Percentiles rank a stretch among this genome's conserved stretches.
Conservation (phyloP, 2,329 filamentous ascomycete species). For the Pestalotiopsis sp. region DNA sequence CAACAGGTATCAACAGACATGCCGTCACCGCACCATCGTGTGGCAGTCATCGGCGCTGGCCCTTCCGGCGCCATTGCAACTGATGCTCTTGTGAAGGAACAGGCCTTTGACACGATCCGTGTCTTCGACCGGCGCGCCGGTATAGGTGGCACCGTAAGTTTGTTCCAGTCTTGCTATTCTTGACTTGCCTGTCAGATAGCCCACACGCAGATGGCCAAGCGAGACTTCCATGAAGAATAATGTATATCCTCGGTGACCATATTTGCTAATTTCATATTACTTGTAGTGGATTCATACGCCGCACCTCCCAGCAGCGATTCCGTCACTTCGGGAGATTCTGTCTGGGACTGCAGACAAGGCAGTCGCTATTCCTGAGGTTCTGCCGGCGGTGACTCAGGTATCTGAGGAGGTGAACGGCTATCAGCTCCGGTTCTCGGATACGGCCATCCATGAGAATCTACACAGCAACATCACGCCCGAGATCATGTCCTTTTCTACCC, state of each 20-base stretch:
- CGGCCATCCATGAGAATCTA: conserved; percentile 58
- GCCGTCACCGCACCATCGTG: conserved; percentile 26
- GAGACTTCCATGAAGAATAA: too few relatives aligned
- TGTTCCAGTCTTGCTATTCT: too few relatives aligned
- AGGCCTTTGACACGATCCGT: conserved; percentile 55
- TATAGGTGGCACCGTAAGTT: conserved; percentile 19
- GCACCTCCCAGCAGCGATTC: conserved; percentile 33
- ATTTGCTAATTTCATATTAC: not conserved
- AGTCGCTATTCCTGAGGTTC: conserved; percentile 39
- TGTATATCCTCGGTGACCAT: too few relatives aligned
- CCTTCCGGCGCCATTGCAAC: conserved; percentile 60
- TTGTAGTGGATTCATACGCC: conserved; percentile 32
- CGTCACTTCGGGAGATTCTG: conserved; percentile 36
- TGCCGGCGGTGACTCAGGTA: conserved; percentile 44
- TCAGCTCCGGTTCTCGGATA: conserved; percentile 51
- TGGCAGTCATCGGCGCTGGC: conserved; percentile 61
- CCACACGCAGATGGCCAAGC: too few relatives aligned
- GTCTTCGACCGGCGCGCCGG: conserved; percentile 58
- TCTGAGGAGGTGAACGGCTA: conserved; percentile 33
- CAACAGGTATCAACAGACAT: conserved; percentile 2
- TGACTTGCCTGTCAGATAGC: too few relatives aligned
- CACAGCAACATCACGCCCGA: conserved; percentile 60
- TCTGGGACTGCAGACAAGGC: conserved; percentile 46
- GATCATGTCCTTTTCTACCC: conserved; percentile 59
- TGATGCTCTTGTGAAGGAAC: conserved; percentile 58